Conservation (phyloP, 2,329 filamentous ascomycete species). For the Fusarium floridanum region DNA sequence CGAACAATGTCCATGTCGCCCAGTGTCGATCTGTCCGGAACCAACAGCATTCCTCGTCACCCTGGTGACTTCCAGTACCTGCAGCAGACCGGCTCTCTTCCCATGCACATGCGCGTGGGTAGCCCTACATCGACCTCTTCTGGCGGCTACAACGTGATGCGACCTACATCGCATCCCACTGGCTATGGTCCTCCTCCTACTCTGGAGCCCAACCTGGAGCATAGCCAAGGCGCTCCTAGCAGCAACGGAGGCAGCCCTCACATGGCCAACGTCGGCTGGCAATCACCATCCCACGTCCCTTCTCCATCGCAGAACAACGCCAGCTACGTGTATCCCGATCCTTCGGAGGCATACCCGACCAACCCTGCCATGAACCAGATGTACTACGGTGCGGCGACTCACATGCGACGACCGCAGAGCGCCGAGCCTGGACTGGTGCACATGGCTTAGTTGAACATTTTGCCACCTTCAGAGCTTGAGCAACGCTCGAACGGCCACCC, state of each 20-base stretch:
- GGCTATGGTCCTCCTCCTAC: constrained; percentile 86
- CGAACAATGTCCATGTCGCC: constrained; percentile 85
- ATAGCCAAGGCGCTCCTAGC: constrained; percentile 73
- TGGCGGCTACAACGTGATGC: constrained; percentile 66
- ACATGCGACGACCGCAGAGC: constrained; percentile 80
- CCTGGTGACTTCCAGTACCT: constrained; percentile 78
- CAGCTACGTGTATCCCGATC: constrained; percentile 84
- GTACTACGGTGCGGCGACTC: constrained; percentile 76
- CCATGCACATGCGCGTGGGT: constrained; percentile 82
- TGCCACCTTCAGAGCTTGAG: constrained; percentile 26
- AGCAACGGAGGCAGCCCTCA: constrained; percentile 90
- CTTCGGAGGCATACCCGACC: constrained; percentile 74
- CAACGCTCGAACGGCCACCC: constrained; percentile 8
- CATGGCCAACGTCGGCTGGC: constrained; percentile 85
- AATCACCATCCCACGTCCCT: constrained; percentile 81
- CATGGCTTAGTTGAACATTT: constrained; percentile 52
- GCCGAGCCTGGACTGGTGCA: constrained; percentile 71
- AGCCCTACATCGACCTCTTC: constrained; percentile 78
- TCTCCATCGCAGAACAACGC: constrained; percentile 77
- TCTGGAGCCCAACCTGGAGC: constrained; percentile 86
- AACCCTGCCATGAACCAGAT: constrained; percentile 73
- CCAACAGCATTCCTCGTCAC: constrained; percentile 76
- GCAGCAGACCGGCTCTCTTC: constrained; percentile 79
- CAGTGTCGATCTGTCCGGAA: constrained; percentile 77
- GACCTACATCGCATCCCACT: constrained; percentile 87